A percentile compares a stretch with the other conserved stretches of the same genome.
Evolutionary conservation across 257 asterid species (phyloP).

Genomic region (Solanum etuberosum): DNA sequence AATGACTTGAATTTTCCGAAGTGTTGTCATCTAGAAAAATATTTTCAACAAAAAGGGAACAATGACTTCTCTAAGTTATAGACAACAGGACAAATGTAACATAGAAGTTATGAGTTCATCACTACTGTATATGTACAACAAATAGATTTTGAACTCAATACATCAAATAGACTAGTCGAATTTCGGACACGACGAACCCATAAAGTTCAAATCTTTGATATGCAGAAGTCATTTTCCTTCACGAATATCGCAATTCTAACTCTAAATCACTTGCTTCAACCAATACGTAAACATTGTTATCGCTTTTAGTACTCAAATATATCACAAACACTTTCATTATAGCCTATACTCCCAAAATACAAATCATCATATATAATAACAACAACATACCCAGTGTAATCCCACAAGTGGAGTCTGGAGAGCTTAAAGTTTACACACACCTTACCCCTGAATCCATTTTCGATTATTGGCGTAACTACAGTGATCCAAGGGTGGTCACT

Average conservation of each 20-base stretch:
- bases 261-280: neutral
- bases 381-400: neutral
- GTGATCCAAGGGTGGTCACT: neutral
- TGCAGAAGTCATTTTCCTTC: neutral
- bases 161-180: neutral
- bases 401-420: neutral
- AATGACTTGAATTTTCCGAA: neutral
- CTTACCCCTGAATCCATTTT: neutral
- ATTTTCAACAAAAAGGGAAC: neutral
- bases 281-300: neutral
- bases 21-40: neutral
- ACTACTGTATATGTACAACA: neutral
- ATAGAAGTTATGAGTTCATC: neutral
- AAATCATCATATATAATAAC: neutral
- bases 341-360: neutral
- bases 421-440: neutral
- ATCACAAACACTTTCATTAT: neutral
- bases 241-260: neutral
- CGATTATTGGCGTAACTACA: neutral
- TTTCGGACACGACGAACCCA: neutral
- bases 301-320: neutral
- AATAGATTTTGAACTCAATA: neutral
- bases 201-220: neutral
- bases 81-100: neutral
- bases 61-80: neutral